Conservation (phyloP, 140 eudicot species). For the Anethum foeniculum region DNA sequence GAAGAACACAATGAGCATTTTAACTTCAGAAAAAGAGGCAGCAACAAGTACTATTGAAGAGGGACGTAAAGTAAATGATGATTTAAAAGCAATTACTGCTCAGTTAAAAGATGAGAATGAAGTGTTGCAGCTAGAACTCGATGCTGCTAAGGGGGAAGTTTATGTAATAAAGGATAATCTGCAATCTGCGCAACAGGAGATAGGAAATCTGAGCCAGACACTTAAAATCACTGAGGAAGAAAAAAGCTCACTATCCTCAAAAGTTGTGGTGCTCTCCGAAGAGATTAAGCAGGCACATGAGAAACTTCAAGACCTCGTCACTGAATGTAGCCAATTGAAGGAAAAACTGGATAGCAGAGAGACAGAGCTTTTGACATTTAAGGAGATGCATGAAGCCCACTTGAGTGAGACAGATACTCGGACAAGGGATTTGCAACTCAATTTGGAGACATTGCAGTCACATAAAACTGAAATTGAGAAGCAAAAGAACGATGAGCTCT, state of each 20-base stretch:
- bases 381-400: conserved; percentile 48
- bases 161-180: conserved; percentile 21
- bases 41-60: conserved; percentile 32
- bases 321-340: conserved; percentile 44
- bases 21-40: conserved; percentile 38
- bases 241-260: conserved; percentile 34
- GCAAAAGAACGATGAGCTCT: conserved; percentile 55
- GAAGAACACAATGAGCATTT: conserved; percentile 23
- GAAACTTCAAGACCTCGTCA: conserved; percentile 35
- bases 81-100: conserved; percentile 23
- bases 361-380: conserved; percentile 39
- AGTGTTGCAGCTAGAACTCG: conserved; percentile 35
- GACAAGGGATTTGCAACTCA: conserved; percentile 47
- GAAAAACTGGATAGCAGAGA: conserved; percentile 45
- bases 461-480: conserved; percentile 52
- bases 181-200: conserved; percentile 38
- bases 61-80: conserved; percentile 24
- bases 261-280: conserved; percentile 32
- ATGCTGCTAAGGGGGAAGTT: conserved; percentile 27
- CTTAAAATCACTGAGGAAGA: conserved; percentile 46
- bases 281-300: conserved; percentile 41
- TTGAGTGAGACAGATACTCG: conserved; percentile 41
- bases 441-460: conserved; percentile 35
- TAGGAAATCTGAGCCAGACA: conserved; percentile 27
- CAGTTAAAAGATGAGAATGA: conserved; percentile 50